Evolutionary conservation across 2,329 filamentous ascomycete species (phyloP).

Genomic region (Trichoderma aggressivum): DNA sequence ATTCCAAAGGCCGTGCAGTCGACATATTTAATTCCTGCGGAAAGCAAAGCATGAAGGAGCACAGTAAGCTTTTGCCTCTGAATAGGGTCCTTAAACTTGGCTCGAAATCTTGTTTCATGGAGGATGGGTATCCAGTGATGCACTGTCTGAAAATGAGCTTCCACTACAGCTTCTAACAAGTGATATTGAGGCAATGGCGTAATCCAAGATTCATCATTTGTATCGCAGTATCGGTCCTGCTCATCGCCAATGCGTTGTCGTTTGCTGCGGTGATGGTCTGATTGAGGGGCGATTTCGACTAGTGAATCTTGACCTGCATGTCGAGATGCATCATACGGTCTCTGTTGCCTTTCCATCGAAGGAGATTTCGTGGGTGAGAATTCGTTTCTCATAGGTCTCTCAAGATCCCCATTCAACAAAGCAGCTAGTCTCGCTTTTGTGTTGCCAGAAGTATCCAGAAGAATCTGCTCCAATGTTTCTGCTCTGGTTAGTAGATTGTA

Average conservation of each 20-base stretch:
- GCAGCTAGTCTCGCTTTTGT: not conserved
- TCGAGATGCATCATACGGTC: not conserved
- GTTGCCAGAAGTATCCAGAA: not conserved
- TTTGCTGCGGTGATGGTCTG: not conserved
- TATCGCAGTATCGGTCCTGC: not conserved
- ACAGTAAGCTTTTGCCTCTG: not conserved
- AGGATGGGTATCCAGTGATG: conserved; percentile 17
- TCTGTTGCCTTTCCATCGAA: not conserved
- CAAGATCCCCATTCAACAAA: not conserved
- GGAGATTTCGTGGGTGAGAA: not conserved
- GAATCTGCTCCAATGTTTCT: not conserved
- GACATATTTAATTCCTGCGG: conserved; percentile 15
- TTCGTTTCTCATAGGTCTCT: not conserved
- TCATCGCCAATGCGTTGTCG: not conserved
- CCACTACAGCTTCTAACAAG: conserved; percentile 11
- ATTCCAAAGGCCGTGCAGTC: conserved; percentile 4
- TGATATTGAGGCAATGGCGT: not conserved
- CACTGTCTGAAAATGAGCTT: conserved; percentile 15
- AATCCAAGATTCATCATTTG: not conserved
- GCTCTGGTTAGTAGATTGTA: not conserved
- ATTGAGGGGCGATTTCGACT: not conserved
- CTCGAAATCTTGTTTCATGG: conserved; percentile 14
- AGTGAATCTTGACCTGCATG: not conserved
- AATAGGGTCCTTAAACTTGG: not conserved
- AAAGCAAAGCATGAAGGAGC: not conserved